Conservation (phyloP, 305 asterid species). For the Fraxinus ornus region DNA sequence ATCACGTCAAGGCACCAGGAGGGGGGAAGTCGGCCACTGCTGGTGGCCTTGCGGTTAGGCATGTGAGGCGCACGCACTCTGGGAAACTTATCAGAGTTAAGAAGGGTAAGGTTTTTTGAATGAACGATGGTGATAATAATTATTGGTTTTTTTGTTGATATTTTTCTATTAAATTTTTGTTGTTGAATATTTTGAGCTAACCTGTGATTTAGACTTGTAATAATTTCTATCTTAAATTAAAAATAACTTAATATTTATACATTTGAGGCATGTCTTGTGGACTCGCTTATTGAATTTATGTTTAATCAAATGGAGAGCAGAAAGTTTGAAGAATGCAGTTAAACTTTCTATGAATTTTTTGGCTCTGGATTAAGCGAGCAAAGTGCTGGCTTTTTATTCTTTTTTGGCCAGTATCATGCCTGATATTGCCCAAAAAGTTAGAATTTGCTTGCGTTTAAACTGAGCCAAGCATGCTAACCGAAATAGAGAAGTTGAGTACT, state of each 20-base stretch:
- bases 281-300: background rate
- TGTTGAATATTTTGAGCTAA: background rate
- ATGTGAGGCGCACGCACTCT: constrained; percentile 78
- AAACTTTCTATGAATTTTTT: background rate
- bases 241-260: background rate
- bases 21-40: constrained; percentile 57
- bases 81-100: constrained; percentile 74
- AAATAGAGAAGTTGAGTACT: background rate
- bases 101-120: constrained; percentile 55
- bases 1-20: constrained; percentile 67
- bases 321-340: background rate
- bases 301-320: background rate
- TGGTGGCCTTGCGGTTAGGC: constrained; percentile 72
- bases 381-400: background rate
- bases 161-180: background rate
- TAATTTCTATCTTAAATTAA: background rate
- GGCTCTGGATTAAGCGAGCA: background rate
- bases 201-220: background rate
- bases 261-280: background rate
- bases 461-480: background rate
- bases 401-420: background rate
- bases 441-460: background rate
- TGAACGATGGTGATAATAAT: background rate
- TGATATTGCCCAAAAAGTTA: background rate
- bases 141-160: background rate